These are phyloP conservation scores for Fusarium duplospermum DNA, from an alignment of 2,329 filamentous ascomycete genomes.

Conservation along the genomic window DNA sequence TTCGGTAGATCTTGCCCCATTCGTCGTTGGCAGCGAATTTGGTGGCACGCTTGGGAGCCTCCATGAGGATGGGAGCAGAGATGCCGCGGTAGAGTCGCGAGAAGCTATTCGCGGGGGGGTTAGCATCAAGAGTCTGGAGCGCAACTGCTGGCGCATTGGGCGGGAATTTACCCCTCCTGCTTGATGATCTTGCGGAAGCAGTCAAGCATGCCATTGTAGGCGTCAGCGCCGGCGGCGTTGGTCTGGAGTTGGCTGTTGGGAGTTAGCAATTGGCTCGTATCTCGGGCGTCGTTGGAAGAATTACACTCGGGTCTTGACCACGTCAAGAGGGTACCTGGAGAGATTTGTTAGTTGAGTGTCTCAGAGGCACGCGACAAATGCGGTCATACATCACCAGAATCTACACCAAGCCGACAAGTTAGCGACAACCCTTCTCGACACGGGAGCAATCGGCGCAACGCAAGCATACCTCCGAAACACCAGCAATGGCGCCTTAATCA, in stretches of 20 bases:
- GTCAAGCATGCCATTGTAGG: conserved; percentile 97
- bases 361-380: conserved; percentile 35
- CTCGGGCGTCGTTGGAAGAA: conserved; percentile 52
- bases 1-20: conserved; percentile 95
- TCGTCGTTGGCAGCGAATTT: conserved; percentile 99
- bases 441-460: conserved; percentile 2
- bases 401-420: conserved; percentile 57
- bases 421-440: conserved; percentile 10
- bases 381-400: conserved; percentile 83
- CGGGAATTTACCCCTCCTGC: conserved; percentile 82
- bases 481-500: conserved; percentile 86
- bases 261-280: conserved; percentile 33
- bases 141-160: conserved; percentile 38
- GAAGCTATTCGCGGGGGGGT: conserved; percentile 65
- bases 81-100: conserved; percentile 97
- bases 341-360: conserved; percentile 30
- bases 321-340: conserved; percentile 96
- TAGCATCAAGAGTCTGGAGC: conserved; percentile 25
- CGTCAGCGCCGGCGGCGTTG: conserved; percentile 78
- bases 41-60: conserved; percentile 91
- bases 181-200: conserved; percentile 98
- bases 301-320: conserved; percentile 97
- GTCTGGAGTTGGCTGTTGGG: conserved; percentile 83
- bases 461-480: conserved; percentile 88
- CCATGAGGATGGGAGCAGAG: conserved; percentile 95